These are phyloP conservation scores for Strobilomyces dryophilus DNA, from an alignment of 768 basidiomycete species.

Conservation along the genomic window DNA sequence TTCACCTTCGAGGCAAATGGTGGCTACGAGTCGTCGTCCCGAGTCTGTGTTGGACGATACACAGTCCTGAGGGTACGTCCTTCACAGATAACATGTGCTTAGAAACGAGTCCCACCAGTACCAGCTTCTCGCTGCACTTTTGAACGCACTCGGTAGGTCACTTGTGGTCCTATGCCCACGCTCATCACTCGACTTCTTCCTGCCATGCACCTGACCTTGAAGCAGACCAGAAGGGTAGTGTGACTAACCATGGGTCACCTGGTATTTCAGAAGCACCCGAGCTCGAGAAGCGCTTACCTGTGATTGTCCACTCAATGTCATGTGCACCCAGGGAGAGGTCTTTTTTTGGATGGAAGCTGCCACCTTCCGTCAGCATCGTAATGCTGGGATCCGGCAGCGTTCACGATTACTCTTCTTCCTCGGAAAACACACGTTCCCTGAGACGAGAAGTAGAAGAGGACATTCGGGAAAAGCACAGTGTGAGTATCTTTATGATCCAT, in stretches of 20 bases:
- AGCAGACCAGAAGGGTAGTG: conserved; percentile 30
- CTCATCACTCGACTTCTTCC: neutral
- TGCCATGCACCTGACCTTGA: neutral
- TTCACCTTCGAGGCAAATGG: conserved; percentile 37
- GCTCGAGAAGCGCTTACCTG: conserved; percentile 1
- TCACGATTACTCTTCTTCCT: conserved; percentile 37
- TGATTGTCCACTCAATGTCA: neutral
- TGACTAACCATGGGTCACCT: conserved; percentile 16
- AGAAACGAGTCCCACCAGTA: conserved; percentile 28
- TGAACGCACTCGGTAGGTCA: conserved; percentile 41
- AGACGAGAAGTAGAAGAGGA: conserved; percentile 39
- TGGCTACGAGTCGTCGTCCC: conserved; percentile 31
- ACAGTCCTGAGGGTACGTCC: conserved; percentile 36
- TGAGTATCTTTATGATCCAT: conserved; percentile 32
- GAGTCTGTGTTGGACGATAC: conserved; percentile 37
- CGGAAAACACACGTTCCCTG: conserved; percentile 36
- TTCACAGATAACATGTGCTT: neutral
- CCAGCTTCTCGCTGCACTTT: conserved; percentile 39
- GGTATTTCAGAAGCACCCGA: conserved; percentile 28
- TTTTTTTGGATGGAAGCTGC: conserved; percentile 41
- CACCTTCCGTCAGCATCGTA: conserved; percentile 41
- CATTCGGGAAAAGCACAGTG: conserved; percentile 21
- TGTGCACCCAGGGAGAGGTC: conserved; percentile 46
- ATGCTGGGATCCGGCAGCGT: conserved; percentile 35
- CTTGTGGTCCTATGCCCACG: conserved; percentile 33